These are phyloP conservation scores for Adansonia madagascariensis DNA, from an alignment of 441 rosid genomes.

Conservation along the genomic window DNA sequence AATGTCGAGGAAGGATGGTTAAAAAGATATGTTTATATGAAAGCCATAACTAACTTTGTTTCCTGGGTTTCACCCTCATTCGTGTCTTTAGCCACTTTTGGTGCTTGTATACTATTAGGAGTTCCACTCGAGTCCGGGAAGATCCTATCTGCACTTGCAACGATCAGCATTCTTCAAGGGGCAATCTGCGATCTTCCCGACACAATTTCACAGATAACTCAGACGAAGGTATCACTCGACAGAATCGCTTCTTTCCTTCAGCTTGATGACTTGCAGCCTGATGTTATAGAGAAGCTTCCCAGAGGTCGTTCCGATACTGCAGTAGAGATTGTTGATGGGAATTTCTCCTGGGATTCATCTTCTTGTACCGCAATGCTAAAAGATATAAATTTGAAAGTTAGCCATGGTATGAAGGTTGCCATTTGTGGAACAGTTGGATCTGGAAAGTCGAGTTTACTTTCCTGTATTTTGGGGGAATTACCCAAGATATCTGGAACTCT, in stretches of 20 bases:
- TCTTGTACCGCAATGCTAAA: constrained; percentile 44
- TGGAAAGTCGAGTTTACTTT: constrained; percentile 54
- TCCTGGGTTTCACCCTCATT: constrained; percentile 62
- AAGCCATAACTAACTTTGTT: constrained; percentile 42
- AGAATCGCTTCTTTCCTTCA: constrained; percentile 60
- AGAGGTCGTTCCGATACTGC: constrained; percentile 46
- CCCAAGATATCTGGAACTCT: constrained; percentile 40
- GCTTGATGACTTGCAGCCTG: constrained; percentile 55
- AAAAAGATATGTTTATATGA: constrained; percentile 48
- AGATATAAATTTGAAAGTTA: constrained; percentile 47
- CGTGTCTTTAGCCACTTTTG: constrained; percentile 59
- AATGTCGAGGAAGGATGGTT: constrained; percentile 53
- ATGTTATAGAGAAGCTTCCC: constrained; percentile 47
- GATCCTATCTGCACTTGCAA: constrained; percentile 69
- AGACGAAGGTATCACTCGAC: constrained; percentile 68
- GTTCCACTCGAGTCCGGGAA: constrained; percentile 67
- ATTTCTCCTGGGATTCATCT: constrained; percentile 51
- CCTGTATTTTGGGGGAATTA: constrained; percentile 53
- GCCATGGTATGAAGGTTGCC: constrained; percentile 59
- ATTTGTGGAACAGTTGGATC: constrained; percentile 64
- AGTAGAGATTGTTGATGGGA: constrained; percentile 54
- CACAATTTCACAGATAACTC: constrained; percentile 55
- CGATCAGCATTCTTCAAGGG: constrained; percentile 61
- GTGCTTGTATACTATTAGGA: constrained; percentile 50
- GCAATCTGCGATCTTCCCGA: constrained; percentile 61